These are phyloP conservation scores for Brassica juncea DNA, from an alignment of 345 rosid genomes.

Conservation along the genomic window DNA sequence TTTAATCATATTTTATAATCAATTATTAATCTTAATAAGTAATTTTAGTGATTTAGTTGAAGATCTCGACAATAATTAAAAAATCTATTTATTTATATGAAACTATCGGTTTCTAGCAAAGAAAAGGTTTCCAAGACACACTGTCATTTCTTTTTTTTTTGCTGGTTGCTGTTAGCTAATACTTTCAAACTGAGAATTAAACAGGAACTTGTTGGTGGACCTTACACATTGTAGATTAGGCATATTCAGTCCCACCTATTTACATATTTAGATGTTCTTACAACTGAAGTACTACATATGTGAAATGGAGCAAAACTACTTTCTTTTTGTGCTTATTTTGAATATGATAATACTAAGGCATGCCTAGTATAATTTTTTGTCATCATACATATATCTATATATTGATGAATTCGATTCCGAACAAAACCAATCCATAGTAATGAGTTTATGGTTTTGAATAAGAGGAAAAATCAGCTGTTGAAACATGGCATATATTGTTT, in stretches of 20 bases:
- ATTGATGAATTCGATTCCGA: background rate
- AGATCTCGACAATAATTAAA: too few species aligned
- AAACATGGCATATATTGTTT: background rate
- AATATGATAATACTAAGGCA: background rate
- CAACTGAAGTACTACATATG: conserved; percentile 11
- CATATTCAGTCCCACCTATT: conserved; percentile 27
- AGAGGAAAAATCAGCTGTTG: background rate
- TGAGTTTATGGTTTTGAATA: background rate
- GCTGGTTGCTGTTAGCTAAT: conserved; percentile 18
- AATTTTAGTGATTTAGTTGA: too few species aligned
- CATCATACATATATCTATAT: background rate
- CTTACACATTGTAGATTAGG: conserved; percentile 24
- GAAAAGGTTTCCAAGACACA: conserved; percentile 16
- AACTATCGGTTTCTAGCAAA: conserved; percentile 17
- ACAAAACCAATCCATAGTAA: background rate
- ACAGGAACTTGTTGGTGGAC: conserved; percentile 29
- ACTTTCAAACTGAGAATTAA: conserved; percentile 30
- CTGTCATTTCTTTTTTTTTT: conserved; percentile 19
- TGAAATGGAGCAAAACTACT: background rate
- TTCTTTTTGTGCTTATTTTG: background rate
- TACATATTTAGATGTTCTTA: conserved; percentile 7
- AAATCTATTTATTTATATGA: background rate
- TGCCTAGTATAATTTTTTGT: background rate
- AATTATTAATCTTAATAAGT: too few species aligned
- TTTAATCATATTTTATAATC: too few species aligned